Conservation (phyloP, 257 asterid genomes). For the Thymus mandschuricus region DNA sequence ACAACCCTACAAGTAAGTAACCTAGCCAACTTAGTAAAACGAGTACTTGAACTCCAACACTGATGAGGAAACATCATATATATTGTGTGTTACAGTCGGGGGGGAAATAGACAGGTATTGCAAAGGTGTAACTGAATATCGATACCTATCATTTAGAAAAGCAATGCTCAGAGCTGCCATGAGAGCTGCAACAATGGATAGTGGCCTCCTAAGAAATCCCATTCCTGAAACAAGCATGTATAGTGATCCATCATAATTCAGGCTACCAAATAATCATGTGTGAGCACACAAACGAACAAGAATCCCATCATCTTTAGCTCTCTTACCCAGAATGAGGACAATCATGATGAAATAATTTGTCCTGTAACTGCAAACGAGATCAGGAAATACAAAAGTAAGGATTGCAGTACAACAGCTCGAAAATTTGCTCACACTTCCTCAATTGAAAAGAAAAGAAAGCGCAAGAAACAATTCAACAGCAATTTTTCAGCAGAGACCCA, state of each 20-base stretch:
- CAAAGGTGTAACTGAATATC: not conserved
- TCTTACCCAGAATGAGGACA: conserved; percentile 79
- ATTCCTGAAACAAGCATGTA: conserved; percentile 59
- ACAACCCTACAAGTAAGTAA: not conserved
- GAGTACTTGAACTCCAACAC: not conserved
- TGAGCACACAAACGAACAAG: conserved; percentile 19
- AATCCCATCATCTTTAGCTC: conserved; percentile 15
- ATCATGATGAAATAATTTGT: conserved; percentile 90
- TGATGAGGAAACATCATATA: not conserved
- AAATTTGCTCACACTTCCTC: not conserved
- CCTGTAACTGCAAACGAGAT: conserved; percentile 72
- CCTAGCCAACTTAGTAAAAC: conserved; percentile 19
- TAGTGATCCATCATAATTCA: conserved; percentile 18
- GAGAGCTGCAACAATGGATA: conserved; percentile 83
- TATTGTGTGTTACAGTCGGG: not conserved
- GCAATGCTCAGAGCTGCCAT: conserved; percentile 86
- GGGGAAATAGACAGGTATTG: not conserved
- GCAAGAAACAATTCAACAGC: not conserved
- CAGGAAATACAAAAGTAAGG: conserved; percentile 15
- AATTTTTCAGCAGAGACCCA: conserved; percentile 16
- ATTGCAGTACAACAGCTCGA: conserved; percentile 12
- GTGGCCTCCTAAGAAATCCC: conserved; percentile 81
- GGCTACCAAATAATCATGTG: conserved; percentile 14
- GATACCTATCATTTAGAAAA: conserved; percentile 88
- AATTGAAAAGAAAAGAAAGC: not conserved